These are phyloP conservation scores for Buxus sempervirens DNA, from an alignment of 164 flowering plant genomes.

Conservation along the genomic window DNA sequence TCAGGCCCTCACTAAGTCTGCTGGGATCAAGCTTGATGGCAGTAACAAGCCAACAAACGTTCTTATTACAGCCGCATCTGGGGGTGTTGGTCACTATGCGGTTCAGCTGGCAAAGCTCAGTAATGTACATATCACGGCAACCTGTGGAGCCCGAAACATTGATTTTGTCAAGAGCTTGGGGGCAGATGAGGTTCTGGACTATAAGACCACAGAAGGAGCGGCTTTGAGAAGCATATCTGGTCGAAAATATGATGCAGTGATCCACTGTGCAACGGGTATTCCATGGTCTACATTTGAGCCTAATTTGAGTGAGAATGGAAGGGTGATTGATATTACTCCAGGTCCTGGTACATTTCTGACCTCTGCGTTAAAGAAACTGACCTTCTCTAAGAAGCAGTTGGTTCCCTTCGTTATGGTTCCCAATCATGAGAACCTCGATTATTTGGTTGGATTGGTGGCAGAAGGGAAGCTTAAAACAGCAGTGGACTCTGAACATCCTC, in stretches of 20 bases:
- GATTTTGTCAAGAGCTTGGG: slow-evolving; percentile 32
- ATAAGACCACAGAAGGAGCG: slow-evolving; percentile 32
- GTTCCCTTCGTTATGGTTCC: slow-evolving; percentile 8
- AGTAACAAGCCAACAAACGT: slow-evolving; percentile 24
- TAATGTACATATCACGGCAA: slow-evolving; percentile 30
- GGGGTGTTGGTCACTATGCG: slow-evolving; percentile 45
- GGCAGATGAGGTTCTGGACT: slow-evolving; percentile 37
- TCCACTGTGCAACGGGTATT: slow-evolving; percentile 22
- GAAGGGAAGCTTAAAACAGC: slow-evolving; percentile 5
- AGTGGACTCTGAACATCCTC: slow-evolving; percentile 25
- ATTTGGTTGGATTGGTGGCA: slow-evolving; percentile 23
- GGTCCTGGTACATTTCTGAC: slow-evolving; percentile 12
- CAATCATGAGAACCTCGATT: slow-evolving; percentile 21
- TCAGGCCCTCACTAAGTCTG: slow-evolving; percentile 27
- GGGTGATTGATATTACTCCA: slow-evolving; percentile 28
- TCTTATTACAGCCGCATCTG: slow-evolving; percentile 42
- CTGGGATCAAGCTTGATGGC: slow-evolving; percentile 31
- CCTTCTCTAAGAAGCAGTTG: slow-evolving; percentile 26
- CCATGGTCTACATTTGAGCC: slow-evolving; percentile 31
- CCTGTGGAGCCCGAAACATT: slow-evolving; percentile 31
- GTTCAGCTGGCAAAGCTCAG: slow-evolving; percentile 45
- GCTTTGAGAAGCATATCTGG: slow-evolving; percentile 31
- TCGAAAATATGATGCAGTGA: slow-evolving; percentile 28
- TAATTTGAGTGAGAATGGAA: slow-evolving; percentile 20
- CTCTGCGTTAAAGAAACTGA: slow-evolving; percentile 21